Evolutionary conservation across 805 yeast species (phyloP).

Genomic region (Metschnikowia lochheadii): DNA sequence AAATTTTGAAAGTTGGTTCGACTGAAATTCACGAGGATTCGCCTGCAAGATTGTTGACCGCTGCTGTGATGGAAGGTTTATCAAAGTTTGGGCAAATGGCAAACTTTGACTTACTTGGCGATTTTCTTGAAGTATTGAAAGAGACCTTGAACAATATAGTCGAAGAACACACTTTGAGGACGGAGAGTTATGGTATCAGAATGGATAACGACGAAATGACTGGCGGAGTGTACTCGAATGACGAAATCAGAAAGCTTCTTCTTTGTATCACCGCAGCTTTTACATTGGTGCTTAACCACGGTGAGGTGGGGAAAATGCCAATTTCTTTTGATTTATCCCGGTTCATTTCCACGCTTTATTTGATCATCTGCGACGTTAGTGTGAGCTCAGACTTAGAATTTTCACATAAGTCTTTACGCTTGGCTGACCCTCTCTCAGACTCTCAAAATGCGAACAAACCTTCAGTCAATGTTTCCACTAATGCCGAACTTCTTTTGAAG

Average conservation of each 20-base stretch:
- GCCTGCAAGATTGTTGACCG: slow-evolving; percentile 55
- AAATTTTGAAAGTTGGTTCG: slow-evolving; percentile 55
- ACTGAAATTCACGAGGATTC: slow-evolving; percentile 33
- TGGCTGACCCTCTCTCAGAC: slow-evolving; percentile 66
- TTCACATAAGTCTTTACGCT: slow-evolving; percentile 72
- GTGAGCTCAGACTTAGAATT: slow-evolving; percentile 83
- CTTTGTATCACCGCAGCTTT: slow-evolving; percentile 88
- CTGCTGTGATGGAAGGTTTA: slow-evolving; percentile 85
- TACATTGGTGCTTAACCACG: slow-evolving; percentile 73
- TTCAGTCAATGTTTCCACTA: slow-evolving; percentile 81
- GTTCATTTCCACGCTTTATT: slow-evolving; percentile 73
- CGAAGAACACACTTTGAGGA: slow-evolving; percentile 40
- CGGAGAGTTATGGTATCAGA: slow-evolving; percentile 18
- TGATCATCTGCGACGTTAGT: slow-evolving; percentile 61
- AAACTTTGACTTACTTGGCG: slow-evolving; percentile 89
- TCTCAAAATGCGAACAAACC: slow-evolving; percentile 47
- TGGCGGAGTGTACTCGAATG: slow-evolving; percentile 30
- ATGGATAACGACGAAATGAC: slow-evolving; percentile 16
- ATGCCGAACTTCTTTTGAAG: slow-evolving; percentile 74
- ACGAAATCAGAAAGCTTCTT: slow-evolving; percentile 65
- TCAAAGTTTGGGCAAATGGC: slow-evolving; percentile 90
- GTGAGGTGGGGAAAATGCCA: slow-evolving; percentile 53
- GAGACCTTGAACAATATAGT: slow-evolving; percentile 63
- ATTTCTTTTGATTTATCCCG: slow-evolving; percentile 67
- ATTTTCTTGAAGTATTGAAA: slow-evolving; percentile 80